Percentiles rank a stretch among this genome's conserved stretches.
Evolutionary conservation across 1,284 basidiomycete genomes (phyloP).

Genomic region (Rhodotorula glutinis): DNA sequence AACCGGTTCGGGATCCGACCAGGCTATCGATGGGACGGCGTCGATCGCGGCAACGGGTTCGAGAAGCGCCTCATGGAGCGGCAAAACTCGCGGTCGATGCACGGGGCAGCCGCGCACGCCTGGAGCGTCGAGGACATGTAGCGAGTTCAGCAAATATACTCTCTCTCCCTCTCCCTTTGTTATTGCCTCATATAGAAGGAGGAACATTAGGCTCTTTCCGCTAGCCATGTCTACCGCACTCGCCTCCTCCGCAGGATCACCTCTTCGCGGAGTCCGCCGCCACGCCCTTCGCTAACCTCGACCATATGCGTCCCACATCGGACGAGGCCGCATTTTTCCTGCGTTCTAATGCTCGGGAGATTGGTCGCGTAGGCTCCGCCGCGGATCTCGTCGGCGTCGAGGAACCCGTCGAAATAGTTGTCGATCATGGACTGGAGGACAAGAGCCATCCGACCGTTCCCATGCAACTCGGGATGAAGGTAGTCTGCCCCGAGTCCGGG

Average conservation of each 20-base stretch:
- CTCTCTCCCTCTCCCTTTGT: too few relatives aligned
- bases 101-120: constrained; percentile 31
- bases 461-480: constrained; percentile 13
- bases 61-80: constrained; percentile 87
- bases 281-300: constrained; percentile 5
- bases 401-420: constrained; percentile 2
- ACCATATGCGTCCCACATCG: neutral
- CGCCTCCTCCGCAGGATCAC: neutral
- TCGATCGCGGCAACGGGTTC: constrained; percentile 76
- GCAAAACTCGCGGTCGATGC: constrained; percentile 45
- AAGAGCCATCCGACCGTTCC: constrained; percentile 20
- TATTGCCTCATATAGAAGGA: too few relatives aligned
- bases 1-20: constrained; percentile 94
- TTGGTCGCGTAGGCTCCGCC: constrained; percentile 21
- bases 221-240: neutral
- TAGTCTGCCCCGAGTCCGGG: constrained; percentile 5
- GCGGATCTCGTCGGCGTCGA: constrained; percentile 7
- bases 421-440: constrained; percentile 6
- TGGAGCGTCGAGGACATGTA: constrained; percentile 40
- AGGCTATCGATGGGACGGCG: constrained; percentile 89
- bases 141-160: neutral
- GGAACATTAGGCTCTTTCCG: too few relatives aligned
- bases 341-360: constrained; percentile 7
- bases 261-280: constrained; percentile 10
- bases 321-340: constrained; percentile 23